These are phyloP conservation scores for Botrytis aclada DNA, from an alignment of 2,329 filamentous ascomycete genomes.

Conservation along the genomic window DNA sequence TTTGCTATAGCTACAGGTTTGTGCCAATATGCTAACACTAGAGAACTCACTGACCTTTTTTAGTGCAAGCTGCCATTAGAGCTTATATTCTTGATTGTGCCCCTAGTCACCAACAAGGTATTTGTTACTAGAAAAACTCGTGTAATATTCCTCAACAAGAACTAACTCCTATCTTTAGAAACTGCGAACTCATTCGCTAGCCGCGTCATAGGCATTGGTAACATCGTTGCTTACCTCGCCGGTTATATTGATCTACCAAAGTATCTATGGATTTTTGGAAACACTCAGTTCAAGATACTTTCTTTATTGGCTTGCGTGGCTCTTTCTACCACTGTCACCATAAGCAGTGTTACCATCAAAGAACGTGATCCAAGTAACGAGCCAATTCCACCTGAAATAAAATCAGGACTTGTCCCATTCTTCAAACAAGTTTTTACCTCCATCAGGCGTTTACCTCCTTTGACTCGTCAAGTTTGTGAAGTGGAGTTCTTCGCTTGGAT, in stretches of 20 bases:
- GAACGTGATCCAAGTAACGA: conserved; percentile 80
- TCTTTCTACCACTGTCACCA: conserved; percentile 64
- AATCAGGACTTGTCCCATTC: conserved; percentile 69
- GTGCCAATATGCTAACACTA: conserved; percentile 29
- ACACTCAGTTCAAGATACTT: conserved; percentile 89
- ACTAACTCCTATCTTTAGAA: conserved; percentile 28
- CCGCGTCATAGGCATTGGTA: conserved; percentile 79
- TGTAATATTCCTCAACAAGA: neutral
- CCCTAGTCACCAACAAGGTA: conserved; percentile 80
- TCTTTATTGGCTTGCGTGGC: conserved; percentile 79
- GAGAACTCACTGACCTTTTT: conserved; percentile 20
- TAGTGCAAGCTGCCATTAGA: conserved; percentile 84
- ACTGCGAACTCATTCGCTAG: conserved; percentile 93
- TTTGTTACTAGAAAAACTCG: conserved; percentile 17
- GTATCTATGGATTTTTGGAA: conserved; percentile 74
- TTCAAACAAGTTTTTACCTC: conserved; percentile 76
- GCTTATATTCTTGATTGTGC: conserved; percentile 93
- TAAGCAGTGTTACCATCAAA: conserved; percentile 66
- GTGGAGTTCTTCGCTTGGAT: conserved; percentile 89
- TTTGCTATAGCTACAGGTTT: conserved; percentile 90
- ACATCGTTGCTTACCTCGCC: conserved; percentile 85
- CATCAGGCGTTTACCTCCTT: conserved; percentile 73
- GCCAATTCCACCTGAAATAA: conserved; percentile 56
- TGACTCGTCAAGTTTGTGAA: conserved; percentile 77
- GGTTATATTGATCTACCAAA: conserved; percentile 78